Base-by-base conservation (phyloP, 306 rosid genomes). In the Malus sieversii region DNA sequence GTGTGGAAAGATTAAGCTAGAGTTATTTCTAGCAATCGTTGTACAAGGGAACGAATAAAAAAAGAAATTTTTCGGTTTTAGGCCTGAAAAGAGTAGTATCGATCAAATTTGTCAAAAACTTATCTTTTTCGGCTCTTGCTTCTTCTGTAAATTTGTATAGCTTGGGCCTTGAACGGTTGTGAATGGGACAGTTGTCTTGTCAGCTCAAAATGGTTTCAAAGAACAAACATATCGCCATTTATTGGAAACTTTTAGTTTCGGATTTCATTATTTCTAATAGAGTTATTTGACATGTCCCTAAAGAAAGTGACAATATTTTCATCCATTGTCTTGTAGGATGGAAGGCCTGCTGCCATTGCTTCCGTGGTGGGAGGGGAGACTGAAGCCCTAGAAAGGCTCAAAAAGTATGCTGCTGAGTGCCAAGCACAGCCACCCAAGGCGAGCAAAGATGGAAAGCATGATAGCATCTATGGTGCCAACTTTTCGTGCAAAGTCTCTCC, bases 401-500 rank as follows among this genome's bases (percentile, higher is more conserved):
- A 84, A 78, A 90, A 72, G 64, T 96, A 89, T 88, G 96, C 92
- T 11, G 93, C 92, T 63, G 99, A 90, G 81, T 87, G 90, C 82
- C 89, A 83, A 75, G 94, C 91, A 30, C 98, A 90, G 53, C 96
- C 93, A 16, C 86, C 78, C 59, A 95, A 90, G 75, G 85, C 86
- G 29, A 57, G 73, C 71, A 90, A 83, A 70, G 84, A 85, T 66
- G 96, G 97, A 16, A 78, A 78, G 59, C 92, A 75, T 57, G 77
- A 83, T 58, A 88, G 92, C 84, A 87, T 96, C 71, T 89, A 87
- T 72, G 98, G 98, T 73, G 99, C 99, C 73, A 96, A 88, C 78
- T 92, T 96, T 78, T 96, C 97, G 2, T 88, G 97, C 96, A 96
- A 96, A 84, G 89, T 96, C 75, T 96, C 99, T 72, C 98, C 99